These are phyloP conservation scores for Dendrocalamus latiflorus DNA, from an alignment of 202 grass and related monocot genomes.

Conservation along the genomic window DNA sequence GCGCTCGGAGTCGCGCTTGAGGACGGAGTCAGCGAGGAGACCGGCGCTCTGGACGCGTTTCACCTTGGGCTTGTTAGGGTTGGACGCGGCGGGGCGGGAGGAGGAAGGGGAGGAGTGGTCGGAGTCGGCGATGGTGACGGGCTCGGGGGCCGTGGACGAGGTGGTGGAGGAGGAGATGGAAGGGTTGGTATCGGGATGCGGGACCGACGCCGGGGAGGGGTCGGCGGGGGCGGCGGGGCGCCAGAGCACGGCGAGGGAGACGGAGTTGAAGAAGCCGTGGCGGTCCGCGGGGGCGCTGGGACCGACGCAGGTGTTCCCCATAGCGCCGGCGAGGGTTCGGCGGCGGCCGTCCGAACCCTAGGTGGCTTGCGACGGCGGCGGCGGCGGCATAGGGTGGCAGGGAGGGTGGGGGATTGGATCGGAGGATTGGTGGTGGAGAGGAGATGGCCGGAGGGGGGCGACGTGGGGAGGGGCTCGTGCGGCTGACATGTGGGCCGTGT, in stretches of 20 bases:
- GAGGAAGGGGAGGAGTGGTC: constrained; percentile 17
- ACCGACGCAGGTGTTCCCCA: constrained; percentile 75
- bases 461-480: background rate
- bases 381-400: constrained; percentile 21
- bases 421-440: constrained; percentile 8
- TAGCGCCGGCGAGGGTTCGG: constrained; percentile 21
- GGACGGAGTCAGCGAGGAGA: constrained; percentile 60
- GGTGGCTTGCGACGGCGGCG: background rate
- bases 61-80: constrained; percentile 37
- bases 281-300: constrained; percentile 35
- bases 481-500: constrained; percentile 15
- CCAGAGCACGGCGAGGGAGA: constrained; percentile 69
- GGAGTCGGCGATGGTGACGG: constrained; percentile 38
- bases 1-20: constrained; percentile 62
- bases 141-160: constrained; percentile 45
- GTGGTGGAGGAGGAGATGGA: constrained; percentile 22
- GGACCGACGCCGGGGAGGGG: constrained; percentile 14
- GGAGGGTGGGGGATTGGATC: constrained; percentile 23
- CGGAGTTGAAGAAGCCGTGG: constrained; percentile 66
- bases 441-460: constrained; percentile 23
- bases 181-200: background rate
- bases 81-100: background rate
- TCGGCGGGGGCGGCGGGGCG: constrained; percentile 37
- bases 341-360: constrained; percentile 5
- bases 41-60: constrained; percentile 75